Base-by-base conservation (phyloP, 495 filamentous ascomycete genomes). In the Hypoxylon fuscum region DNA sequence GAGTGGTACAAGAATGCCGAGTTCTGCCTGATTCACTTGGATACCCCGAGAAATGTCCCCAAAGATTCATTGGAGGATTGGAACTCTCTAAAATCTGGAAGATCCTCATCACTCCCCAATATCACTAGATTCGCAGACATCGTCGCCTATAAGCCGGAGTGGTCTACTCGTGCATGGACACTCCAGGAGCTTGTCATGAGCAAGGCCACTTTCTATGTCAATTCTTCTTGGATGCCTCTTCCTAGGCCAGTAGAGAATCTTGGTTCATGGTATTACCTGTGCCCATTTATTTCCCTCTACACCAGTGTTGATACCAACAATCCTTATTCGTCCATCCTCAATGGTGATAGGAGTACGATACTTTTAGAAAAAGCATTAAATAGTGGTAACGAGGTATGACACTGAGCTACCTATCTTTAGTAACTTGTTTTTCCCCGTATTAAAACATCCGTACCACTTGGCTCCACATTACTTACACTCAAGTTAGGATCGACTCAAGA, bases 181-280 rank as follows among this genome's bases (percentile, higher is more conserved):
- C 64, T 81, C n/a, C 79, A 82, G 47, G 78, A 82, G 49, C 71
- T 82, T 32, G 76, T 80, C 21, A 69, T 79, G 70, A 81, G 79
- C 62, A 78, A 76, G 66, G 71, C 73, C 20, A 76, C 77, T 1
- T 80, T 72, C 63, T 80, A 76, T 58, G 72, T 75, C 25, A 81
- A 81, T 43, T 71, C 69, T 1, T 37, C 64, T 1, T 80, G 77
- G 77, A 11, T 65, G 37, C 59, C 62, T 17, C 54, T 79, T 35
- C 59, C 53, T 14, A 65, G 79, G 21, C 71, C 73, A 17, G 62
- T 75, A 22, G 76, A 80, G 38, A 69, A 53, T 22, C 44, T 80
- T 2, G 77, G 78, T 0, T 68, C 70, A 21, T 74, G 72, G 44
- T 80, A 79, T 66, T 65, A 74, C 59, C 64, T 79, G 21, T 66